These are phyloP conservation scores for Plasmodium fragile DNA, from an alignment of 169 alveolate species.

Conservation along the genomic window DNA sequence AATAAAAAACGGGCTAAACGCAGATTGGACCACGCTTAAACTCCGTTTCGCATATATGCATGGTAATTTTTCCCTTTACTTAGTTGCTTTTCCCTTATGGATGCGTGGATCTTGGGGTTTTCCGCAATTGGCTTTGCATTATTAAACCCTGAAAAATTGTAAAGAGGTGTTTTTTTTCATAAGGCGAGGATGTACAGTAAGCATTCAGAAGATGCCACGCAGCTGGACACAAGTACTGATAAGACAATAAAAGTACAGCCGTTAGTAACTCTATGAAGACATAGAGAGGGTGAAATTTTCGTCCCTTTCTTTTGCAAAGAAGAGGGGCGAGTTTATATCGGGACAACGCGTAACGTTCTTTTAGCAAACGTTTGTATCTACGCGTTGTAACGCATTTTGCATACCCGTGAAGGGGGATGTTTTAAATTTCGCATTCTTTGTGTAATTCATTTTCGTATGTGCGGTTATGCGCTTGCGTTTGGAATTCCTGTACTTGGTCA, in stretches of 20 bases:
- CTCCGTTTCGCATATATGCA: neutral
- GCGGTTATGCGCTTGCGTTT: neutral
- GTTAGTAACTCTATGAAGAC: neutral
- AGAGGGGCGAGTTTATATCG: neutral
- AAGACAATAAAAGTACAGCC: neutral
- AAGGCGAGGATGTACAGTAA: neutral
- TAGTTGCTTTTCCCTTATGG: slow-evolving; percentile 45
- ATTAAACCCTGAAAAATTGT: slow-evolving; percentile 21
- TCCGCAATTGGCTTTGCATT: neutral
- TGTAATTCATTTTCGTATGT: neutral
- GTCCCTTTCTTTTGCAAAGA: neutral
- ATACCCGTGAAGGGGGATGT: slow-evolving; percentile 8
- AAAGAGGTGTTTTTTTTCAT: slow-evolving; percentile 6
- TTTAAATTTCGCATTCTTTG: neutral
- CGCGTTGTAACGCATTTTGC: neutral
- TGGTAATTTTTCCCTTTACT: slow-evolving; percentile 25
- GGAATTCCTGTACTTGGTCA: neutral
- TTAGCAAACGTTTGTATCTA: neutral
- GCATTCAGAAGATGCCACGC: neutral
- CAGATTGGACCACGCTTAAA: neutral
- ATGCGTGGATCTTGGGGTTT: slow-evolving; percentile 13
- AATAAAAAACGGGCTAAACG: neutral
- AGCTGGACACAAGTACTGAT: neutral
- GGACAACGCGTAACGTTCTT: neutral
- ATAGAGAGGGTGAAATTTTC: neutral